Base-by-base conservation (phyloP, 2,329 filamentous ascomycete species). In the Pestalotiopsis sp. region DNA sequence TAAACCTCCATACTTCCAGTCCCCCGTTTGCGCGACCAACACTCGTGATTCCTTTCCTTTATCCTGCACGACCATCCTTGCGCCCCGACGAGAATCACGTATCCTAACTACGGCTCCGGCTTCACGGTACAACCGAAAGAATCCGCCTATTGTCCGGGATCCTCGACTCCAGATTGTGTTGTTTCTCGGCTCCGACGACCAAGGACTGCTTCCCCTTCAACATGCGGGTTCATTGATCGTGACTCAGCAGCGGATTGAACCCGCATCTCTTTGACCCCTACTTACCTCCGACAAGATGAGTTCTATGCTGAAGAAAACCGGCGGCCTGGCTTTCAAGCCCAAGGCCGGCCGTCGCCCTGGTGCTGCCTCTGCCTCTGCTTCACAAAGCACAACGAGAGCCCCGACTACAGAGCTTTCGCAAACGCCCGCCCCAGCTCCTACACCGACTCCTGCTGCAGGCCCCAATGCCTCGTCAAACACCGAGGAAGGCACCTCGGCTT, bases 251-350 rank as follows among this genome's bases (percentile, higher is more conserved):
- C 40, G 62, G 62, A 65, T 44, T 55, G 30, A 66, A 20, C 52
- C 24, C 63, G 44, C 40, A 10, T 38, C n/a, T 35, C 40, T 20
- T 48, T 56, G 6, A 10, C 14, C 3, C 17, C 17, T 20, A n/a
- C 44, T 22, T 30, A n/a, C 26, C 26, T 22, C n/a, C 17, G 17
- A 68, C 81, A 84, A 80, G 73, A 91, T 92, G 83, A 89, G 86
- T 80, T 86, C 84, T 69, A 91, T 91, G 81, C 85, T 91, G 78
- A 92, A 92, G 81, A 92, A 92, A 80, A 83, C 85, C 73, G 84
- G 83, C 75, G 84, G 84, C 72, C 81, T 84, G 68, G 84, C 84
- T 81, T 93, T 94, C 81, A 92, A 92, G 77, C 91, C 91, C 58
- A 93, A 92, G 81, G 87, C 87, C 85, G 68, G 81, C 84, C 69